Percentiles rank a stretch among this genome's conserved stretches.
These are phyloP conservation scores for Mortierella alpina DNA, from an alignment of 192 early-diverging fungal species.

Conservation along the genomic window DNA sequence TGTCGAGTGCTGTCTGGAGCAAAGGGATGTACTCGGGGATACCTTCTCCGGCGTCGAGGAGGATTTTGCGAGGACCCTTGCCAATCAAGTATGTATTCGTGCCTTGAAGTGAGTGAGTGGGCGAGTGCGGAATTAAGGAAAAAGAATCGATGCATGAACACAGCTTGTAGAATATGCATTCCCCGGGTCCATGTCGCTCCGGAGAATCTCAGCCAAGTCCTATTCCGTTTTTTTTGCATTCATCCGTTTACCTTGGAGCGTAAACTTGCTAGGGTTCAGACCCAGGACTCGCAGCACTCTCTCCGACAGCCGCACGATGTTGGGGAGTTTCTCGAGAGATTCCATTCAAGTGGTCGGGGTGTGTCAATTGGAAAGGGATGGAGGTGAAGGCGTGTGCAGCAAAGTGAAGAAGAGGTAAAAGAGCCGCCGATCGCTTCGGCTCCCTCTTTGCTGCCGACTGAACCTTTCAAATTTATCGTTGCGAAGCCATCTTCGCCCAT, in stretches of 20 bases:
- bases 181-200: neutral
- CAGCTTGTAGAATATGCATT: neutral
- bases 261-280: constrained; percentile 83
- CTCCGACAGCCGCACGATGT: constrained; percentile 64
- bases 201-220: neutral
- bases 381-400: no score
- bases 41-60: constrained; percentile 88
- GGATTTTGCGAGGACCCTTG: constrained; percentile 70
- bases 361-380: neutral
- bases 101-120: constrained; percentile 45
- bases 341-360: constrained; percentile 40
- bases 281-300: constrained; percentile 77
- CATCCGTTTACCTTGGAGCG: constrained; percentile 70
- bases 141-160: neutral
- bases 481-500: no score
- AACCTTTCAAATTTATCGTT: no score
- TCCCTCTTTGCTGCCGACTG: no score
- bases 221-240: neutral
- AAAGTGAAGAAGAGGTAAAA: no score
- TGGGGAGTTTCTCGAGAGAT: constrained; percentile 61
- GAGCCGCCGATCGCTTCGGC: no score
- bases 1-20: constrained; percentile 63
- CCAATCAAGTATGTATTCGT: constrained; percentile 93
- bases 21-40: constrained; percentile 71
- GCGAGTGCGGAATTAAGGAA: neutral